These are phyloP conservation scores for Cadophora sp. DNA, from an alignment of 2,329 filamentous ascomycete species.

Conservation along the genomic window DNA sequence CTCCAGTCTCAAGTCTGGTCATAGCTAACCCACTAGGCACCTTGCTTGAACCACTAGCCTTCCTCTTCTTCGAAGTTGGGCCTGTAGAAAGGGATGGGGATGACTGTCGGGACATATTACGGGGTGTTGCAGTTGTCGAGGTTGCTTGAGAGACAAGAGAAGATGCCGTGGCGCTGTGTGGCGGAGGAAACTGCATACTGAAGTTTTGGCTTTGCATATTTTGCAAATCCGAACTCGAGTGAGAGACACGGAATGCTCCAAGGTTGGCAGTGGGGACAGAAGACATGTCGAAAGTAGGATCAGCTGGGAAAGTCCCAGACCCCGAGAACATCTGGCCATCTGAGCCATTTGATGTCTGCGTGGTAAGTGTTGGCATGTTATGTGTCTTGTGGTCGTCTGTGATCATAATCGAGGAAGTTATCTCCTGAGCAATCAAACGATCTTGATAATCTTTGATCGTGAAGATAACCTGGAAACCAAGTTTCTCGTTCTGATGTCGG, in stretches of 20 bases:
- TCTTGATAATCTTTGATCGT: conserved; percentile 85
- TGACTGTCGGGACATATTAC: conserved; percentile 73
- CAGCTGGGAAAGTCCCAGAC: conserved; percentile 49
- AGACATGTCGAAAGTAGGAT: conserved; percentile 40
- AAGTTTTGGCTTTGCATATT: conserved; percentile 59
- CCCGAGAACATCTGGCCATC: conserved; percentile 49
- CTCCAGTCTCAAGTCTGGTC: conserved; percentile 76
- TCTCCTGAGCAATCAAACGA: conserved; percentile 80
- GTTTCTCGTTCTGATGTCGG: conserved; percentile 91
- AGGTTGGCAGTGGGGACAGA: conserved; percentile 43
- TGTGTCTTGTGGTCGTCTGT: conserved; percentile 98
- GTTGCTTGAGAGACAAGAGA: conserved; percentile 48
- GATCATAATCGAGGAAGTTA: conserved; percentile 91
- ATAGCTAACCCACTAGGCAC: conserved; percentile 78
- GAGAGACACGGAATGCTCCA: conserved; percentile 60
- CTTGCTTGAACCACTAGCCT: conserved; percentile 73
- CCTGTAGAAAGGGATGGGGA: conserved; percentile 72
- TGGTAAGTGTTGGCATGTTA: conserved; percentile 49
- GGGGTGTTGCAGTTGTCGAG: conserved; percentile 60
- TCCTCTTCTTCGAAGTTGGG: conserved; percentile 80
- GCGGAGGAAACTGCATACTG: conserved; percentile 37
- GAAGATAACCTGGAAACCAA: conserved; percentile 92
- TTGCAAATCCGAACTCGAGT: conserved; percentile 69
- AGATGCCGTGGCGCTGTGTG: conserved; percentile 43
- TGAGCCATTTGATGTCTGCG: conserved; percentile 42